Evolutionary conservation across 140 eudicot species (phyloP), one percentile per base, ranked within the genome.

Genomic region (Erigeron philadelphicus): DNA sequence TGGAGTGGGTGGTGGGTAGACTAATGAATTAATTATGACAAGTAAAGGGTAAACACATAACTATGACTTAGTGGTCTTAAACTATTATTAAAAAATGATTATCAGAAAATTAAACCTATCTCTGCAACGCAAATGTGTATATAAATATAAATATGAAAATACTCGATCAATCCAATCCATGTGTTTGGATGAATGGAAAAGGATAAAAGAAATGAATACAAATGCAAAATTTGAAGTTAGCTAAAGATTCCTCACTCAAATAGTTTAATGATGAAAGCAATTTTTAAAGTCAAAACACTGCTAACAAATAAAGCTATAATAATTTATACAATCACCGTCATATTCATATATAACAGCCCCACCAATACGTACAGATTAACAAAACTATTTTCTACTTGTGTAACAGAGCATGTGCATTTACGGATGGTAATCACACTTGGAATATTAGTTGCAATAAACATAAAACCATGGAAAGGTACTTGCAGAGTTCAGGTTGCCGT

Each of bases 1-100:
- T 77, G 68, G 78, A 72, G 73, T 56, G 64, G 77, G 77, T 72
- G 73, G 81, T 77, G 70, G 64, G 21, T 48, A 10, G 41, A 60
- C 40, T 68, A 68, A 40, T 40, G 64, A 46, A 31, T 52, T 71
- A 31, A 31, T 31, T 13, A 64, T 71, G 76, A 62, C 67, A 76
- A 62, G 62, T 21, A 40, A 31, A 59, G 48, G 38, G 62, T 1
- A 48, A 61, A 17, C 31, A 64, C 49, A 60, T 38, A 72, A 64
- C 61, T 52, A 68, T 15, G 45, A 60, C 68, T 60, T 54, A 7
- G 7, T 67, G 62, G 16, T 61, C 52, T 49, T 40, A 72, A 16
- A 42, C 8, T 48, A 12, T 52, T 42, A 74, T 44, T 31, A 56
- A 16, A 42, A 15, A 53, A 41, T 10, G 56, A 21, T 19, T 50